Conservation (phyloP, 306 rosid genomes). For the Inga oerstediana region DNA sequence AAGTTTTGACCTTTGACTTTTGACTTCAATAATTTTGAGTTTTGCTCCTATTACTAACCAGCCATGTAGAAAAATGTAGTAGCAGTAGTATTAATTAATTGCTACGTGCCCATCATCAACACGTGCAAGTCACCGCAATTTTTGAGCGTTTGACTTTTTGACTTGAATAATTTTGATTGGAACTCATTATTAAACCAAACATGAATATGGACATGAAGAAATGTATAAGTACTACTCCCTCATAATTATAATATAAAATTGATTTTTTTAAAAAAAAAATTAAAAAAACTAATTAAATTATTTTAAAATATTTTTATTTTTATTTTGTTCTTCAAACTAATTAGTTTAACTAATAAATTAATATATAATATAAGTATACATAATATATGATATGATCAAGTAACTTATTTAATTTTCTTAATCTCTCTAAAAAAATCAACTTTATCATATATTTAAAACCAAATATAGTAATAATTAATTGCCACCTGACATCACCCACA, state of each 20-base stretch:
- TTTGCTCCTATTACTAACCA: background rate
- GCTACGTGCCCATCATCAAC: slow-evolving; percentile 45
- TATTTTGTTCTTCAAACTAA: no score
- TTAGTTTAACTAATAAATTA: no score
- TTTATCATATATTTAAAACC: no score
- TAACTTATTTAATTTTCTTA: no score
- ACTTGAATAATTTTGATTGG: slow-evolving; percentile 25
- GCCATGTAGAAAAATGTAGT: background rate
- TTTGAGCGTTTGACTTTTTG: slow-evolving; percentile 19
- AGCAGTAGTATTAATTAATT: background rate
- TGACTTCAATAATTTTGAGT: slow-evolving; percentile 32
- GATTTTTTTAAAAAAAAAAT: no score
- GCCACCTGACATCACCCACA: background rate
- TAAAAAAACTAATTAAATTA: no score
- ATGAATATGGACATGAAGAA: background rate
- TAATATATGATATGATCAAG: no score
- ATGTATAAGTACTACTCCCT: background rate
- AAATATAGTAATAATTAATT: no score
- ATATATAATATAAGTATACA: no score
- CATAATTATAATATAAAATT: no score
- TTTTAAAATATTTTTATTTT: no score
- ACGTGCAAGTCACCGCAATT: slow-evolving; percentile 40
- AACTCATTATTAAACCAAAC: background rate
- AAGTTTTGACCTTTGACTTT: slow-evolving; percentile 43
- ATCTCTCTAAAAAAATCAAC: no score